phyloP scores from a whole-genome alignment of 2,329 filamentous ascomycete species.

The Tolypocladium tropicale region DNA sequence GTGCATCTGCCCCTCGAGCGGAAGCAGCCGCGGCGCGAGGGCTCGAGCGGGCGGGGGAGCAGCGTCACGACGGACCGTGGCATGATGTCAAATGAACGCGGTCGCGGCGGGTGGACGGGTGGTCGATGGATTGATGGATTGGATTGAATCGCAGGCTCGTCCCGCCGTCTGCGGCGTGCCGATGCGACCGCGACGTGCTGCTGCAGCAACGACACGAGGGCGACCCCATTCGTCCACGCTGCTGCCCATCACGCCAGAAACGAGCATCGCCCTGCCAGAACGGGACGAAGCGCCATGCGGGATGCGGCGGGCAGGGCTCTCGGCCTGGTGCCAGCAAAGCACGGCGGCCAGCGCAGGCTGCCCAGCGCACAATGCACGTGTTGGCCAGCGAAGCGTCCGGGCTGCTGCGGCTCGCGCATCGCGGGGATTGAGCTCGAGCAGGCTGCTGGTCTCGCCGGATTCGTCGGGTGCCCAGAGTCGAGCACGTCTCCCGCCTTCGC shows the following conservation, averaged over 20 bases:
- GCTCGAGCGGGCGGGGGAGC: not conserved
- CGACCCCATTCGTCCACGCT: not conserved
- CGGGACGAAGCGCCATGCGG: not conserved
- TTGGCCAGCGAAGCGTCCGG: not conserved
- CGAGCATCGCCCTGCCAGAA: not conserved
- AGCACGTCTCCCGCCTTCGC: not conserved
- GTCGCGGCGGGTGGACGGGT: not conserved
- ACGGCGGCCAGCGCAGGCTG: not conserved
- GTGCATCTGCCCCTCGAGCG: not conserved
- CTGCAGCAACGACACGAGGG: not conserved
- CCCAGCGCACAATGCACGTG: not conserved
- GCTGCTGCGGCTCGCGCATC: not conserved
- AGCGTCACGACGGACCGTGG: not conserved
- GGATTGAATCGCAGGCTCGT: not conserved
- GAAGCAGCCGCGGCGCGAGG: not conserved
- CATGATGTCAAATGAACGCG: not conserved
- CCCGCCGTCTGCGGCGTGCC: not conserved
- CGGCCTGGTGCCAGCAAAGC: constrained; percentile 9
- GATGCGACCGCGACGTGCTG: not conserved
- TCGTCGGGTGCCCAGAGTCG: not conserved
- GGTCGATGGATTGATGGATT: not conserved
- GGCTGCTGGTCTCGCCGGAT: not conserved
- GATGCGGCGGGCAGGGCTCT: constrained; percentile 2
- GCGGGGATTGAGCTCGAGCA: not conserved
- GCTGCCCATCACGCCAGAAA: not conserved